Evolutionary conservation across 2,329 filamentous ascomycete genomes (phyloP).

Genomic region (Sporothrix luriei): DNA sequence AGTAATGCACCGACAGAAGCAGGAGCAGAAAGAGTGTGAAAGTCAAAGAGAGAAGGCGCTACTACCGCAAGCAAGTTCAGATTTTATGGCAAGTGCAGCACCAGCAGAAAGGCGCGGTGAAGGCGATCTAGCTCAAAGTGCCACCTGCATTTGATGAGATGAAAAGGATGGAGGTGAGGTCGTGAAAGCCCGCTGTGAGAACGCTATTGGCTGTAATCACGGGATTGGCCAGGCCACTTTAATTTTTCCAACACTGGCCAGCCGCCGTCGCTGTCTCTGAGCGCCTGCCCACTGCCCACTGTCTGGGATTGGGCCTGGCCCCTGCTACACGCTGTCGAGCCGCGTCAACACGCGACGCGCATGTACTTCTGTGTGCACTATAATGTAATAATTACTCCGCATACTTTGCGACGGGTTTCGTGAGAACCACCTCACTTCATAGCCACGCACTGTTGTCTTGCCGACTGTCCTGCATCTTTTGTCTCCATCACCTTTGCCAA

Average conservation of each 20-base stretch:
- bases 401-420: not conserved
- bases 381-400: slow-evolving; percentile 13
- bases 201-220: slow-evolving; percentile 15
- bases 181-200: not conserved
- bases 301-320: not conserved
- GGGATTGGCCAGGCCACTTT: slow-evolving; percentile 23
- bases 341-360: slow-evolving; percentile 33
- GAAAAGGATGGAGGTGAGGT: slow-evolving; percentile 23
- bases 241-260: slow-evolving; percentile 18
- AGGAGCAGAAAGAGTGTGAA: not conserved
- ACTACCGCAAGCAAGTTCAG: not conserved
- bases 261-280: not conserved
- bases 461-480: not conserved
- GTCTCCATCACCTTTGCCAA: not conserved
- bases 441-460: not conserved
- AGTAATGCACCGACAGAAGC: not conserved
- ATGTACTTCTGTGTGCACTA: slow-evolving; percentile 13
- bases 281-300: not conserved
- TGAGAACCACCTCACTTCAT: not conserved
- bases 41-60: not conserved
- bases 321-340: not conserved
- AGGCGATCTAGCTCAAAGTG: not conserved
- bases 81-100: not conserved
- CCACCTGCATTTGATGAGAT: not conserved
- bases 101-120: slow-evolving; percentile 9